Evolutionary conservation across 2,329 filamentous ascomycete species (phyloP).

Genomic region (Botrytis squamosa): DNA sequence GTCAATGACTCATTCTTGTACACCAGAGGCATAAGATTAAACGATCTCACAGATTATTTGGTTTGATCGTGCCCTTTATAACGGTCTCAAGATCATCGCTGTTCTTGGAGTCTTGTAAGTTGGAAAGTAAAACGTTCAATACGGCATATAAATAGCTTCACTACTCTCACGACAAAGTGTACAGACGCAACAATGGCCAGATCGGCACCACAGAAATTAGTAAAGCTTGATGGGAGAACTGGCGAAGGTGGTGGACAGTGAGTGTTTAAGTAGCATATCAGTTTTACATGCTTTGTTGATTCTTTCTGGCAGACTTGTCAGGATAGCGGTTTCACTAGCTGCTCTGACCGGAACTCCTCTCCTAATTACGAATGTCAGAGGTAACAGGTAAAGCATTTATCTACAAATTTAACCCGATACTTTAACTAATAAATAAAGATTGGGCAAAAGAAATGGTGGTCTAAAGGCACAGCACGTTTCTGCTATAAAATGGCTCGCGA

Average conservation of each 20-base stretch:
- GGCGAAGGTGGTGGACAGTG: slow-evolving; percentile 61
- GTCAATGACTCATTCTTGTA: background rate
- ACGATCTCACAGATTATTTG: background rate
- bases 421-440: slow-evolving; percentile 1
- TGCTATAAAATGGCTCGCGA: slow-evolving; percentile 53
- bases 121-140: background rate
- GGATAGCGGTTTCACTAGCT: slow-evolving; percentile 55
- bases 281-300: background rate
- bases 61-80: background rate
- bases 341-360: slow-evolving; percentile 55
- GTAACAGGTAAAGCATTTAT: slow-evolving; percentile 46
- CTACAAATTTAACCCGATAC: too few species aligned
- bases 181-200: background rate
- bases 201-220: slow-evolving; percentile 34
- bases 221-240: slow-evolving; percentile 55
- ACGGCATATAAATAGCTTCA: background rate
- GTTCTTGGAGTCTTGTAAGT: background rate
- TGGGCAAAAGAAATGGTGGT: slow-evolving; percentile 38
- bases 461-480: slow-evolving; percentile 61
- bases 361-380: slow-evolving; percentile 54
- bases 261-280: background rate
- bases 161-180: background rate
- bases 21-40: background rate
- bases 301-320: slow-evolving; percentile 43
- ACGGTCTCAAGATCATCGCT: background rate